Percentiles rank a stretch among this genome's conserved stretches.
These are phyloP conservation scores for Metarhizium brunneum DNA, from an alignment of 2,329 filamentous ascomycete genomes.

Conservation along the genomic window DNA sequence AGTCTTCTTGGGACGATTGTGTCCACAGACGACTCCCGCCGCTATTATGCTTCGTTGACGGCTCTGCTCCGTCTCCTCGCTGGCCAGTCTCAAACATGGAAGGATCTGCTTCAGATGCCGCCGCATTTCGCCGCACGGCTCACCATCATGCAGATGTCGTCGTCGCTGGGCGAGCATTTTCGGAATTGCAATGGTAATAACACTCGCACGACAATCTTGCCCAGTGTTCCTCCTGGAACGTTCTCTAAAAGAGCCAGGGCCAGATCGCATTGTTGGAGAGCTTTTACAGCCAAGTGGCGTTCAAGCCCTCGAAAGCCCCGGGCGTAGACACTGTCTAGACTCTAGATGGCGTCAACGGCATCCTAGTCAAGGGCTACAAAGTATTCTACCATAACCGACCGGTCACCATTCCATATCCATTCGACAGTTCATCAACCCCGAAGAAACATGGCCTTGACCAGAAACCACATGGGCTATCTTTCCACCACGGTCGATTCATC, in stretches of 20 bases:
- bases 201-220: neutral
- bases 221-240: neutral
- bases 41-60: too few species aligned
- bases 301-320: neutral
- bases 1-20: too few species aligned
- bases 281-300: neutral
- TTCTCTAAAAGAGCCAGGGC: neutral
- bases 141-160: neutral
- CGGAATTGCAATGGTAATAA: neutral
- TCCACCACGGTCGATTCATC: neutral
- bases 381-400: neutral
- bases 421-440: neutral
- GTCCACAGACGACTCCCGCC: too few species aligned
- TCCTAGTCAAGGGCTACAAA: neutral
- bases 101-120: too few species aligned
- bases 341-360: neutral
- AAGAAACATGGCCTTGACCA: neutral
- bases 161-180: neutral
- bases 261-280: neutral
- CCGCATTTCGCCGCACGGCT: neutral
- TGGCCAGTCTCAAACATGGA: too few species aligned
- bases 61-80: too few species aligned
- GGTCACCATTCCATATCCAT: neutral
- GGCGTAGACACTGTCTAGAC: neutral
- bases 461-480: neutral